Evolutionary conservation across 2,329 filamentous ascomycete genomes (phyloP).

Genomic region (Colletotrichum euphorbiae): DNA sequence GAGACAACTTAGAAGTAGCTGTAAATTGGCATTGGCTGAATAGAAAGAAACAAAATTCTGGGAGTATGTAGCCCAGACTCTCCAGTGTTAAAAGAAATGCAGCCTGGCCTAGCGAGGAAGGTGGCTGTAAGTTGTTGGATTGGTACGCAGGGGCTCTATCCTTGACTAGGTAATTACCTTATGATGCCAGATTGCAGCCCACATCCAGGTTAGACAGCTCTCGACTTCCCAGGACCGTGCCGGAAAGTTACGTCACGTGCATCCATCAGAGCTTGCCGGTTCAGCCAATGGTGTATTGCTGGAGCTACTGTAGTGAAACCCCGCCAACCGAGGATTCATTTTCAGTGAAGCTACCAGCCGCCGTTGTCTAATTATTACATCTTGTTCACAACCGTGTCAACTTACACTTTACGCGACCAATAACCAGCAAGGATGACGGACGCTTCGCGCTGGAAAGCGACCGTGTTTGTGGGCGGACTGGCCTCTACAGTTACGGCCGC

Average conservation of each 20-base stretch:
- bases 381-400: neutral
- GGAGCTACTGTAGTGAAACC: slow-evolving; percentile 27
- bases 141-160: slow-evolving; percentile 30
- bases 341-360: neutral
- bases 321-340: slow-evolving; percentile 33
- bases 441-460: slow-evolving; percentile 85
- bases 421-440: slow-evolving; percentile 75
- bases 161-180: slow-evolving; percentile 15
- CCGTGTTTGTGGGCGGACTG: slow-evolving; percentile 91
- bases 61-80: slow-evolving; percentile 25
- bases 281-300: slow-evolving; percentile 28
- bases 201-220: slow-evolving; percentile 35
- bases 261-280: slow-evolving; percentile 10
- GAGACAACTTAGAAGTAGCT: slow-evolving; percentile 19
- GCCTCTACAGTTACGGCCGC: slow-evolving; percentile 80
- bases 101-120: slow-evolving; percentile 33
- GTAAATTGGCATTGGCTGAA: slow-evolving; percentile 36
- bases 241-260: slow-evolving; percentile 34
- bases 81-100: slow-evolving; percentile 28
- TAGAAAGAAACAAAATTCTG: slow-evolving; percentile 7
- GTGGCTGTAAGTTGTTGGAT: slow-evolving; percentile 35
- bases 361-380: neutral
- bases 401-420: neutral
- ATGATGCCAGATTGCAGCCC: slow-evolving; percentile 43
- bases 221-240: slow-evolving; percentile 30